These are phyloP conservation scores for Chaetomiaceae sp. DNA, from an alignment of 2,329 filamentous ascomycete species.

Conservation along the genomic window DNA sequence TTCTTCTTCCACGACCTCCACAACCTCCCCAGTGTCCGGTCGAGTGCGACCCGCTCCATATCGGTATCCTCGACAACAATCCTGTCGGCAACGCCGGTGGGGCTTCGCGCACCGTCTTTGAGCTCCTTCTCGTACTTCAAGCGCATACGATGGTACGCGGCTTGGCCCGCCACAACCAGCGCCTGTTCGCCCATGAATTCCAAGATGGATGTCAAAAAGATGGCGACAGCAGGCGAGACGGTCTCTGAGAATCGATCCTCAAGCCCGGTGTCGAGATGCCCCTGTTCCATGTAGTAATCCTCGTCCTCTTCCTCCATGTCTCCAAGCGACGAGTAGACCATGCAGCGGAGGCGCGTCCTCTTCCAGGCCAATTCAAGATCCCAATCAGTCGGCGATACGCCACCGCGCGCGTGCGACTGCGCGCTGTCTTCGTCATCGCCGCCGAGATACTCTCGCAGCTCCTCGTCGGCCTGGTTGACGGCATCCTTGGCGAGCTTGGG, in stretches of 20 bases:
- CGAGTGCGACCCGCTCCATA: constrained; percentile 88
- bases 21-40: constrained; percentile 78
- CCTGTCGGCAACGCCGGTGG: constrained; percentile 54
- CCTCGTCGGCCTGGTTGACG: constrained; percentile 38
- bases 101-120: constrained; percentile 45
- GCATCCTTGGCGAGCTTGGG: constrained; percentile 74
- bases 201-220: constrained; percentile 91
- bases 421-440: constrained; percentile 68
- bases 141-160: constrained; percentile 66
- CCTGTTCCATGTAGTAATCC: constrained; percentile 78
- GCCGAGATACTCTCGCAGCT: constrained; percentile 77
- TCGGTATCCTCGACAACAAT: constrained; percentile 86
- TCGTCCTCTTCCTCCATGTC: constrained; percentile 98
- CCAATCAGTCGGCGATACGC: constrained; percentile 59
- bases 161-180: constrained; percentile 79
- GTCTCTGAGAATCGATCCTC: constrained; percentile 59
- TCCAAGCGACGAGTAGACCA: constrained; percentile 95
- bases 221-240: constrained; percentile 86
- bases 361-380: constrained; percentile 95
- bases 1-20: constrained; percentile 97
- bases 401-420: constrained; percentile 53
- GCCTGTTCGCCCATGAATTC: constrained; percentile 93
- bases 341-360: constrained; percentile 84
- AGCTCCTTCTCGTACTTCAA: constrained; percentile 56
- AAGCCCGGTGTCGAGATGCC: constrained; percentile 59